Base-by-base conservation (phyloP, 495 filamentous ascomycete genomes). In the Penicillium atrosanguineum region DNA sequence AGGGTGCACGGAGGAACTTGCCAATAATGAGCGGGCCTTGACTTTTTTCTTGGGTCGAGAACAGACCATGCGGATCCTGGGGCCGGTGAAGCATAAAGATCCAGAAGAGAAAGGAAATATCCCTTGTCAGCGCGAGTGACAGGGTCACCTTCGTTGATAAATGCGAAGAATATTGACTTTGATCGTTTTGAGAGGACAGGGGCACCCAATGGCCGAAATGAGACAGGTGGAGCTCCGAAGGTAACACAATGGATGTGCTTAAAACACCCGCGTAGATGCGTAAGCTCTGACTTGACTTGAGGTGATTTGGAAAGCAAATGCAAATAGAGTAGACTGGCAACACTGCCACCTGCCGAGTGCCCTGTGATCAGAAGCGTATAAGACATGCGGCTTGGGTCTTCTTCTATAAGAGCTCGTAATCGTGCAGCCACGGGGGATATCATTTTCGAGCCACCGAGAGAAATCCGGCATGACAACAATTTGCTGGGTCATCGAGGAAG, bases 121-220 rank as follows among this genome's bases (percentile, higher is more conserved):
- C 80, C 79, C 65, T 82, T 87, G 60, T 93, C 89, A 0, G 89
- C 89, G 18, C 90, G 69, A 2, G 84, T 71, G 0, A 95, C 88
- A 0, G 88, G 89, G 55, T 95, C 90, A 4, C 90, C 90, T 59
- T 95, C 89, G 61, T 94, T 95, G 55, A 91, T 71, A 61, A 95
- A 90, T 16, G 81, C 82, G 28, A 87, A 70, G 67, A 94, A 94
- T 3, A 90, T 59, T 21, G 81, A 89, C 53, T 86, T 88, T 19
- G 74, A 70, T 4, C 58, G 52, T 4, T 67, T 62, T 0, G 70
- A 60, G n/a, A 67, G 67, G 2, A 54, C 45, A 0, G 88, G 85
- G 44, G 80, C 84, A 23, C 76, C 69, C 0, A 94, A 67, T 0
- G 89, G 88, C 0, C 85, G 75, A 7, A 90, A 69, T 21, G 84